Base-by-base conservation (phyloP, 495 filamentous ascomycete genomes). In the Penicillium diatomitis region DNA sequence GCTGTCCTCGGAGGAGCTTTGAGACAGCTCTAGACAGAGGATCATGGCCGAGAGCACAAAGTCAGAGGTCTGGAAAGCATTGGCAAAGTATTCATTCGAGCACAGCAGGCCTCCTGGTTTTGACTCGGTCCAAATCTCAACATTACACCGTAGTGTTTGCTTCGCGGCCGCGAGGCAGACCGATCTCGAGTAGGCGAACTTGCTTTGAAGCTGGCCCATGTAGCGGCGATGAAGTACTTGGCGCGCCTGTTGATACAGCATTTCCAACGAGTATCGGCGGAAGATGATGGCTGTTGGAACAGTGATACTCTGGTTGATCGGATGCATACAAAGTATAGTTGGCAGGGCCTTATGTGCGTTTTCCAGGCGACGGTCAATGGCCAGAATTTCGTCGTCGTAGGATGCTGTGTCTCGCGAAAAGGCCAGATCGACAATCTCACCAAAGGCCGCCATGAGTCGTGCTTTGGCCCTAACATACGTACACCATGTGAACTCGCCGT, bases 41-140 rank as follows among this genome's bases (percentile, higher is more conserved):
- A 95, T 81, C 88, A 95, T 96, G 3, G 87, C 85, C 1, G 87
- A 89, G 11, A 94, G 81, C 9, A 95, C 68, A 56, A 91, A 95
- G 55, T 97, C 91, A 28, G 79, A 74, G 41, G 82, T 85, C 11
- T 88, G 87, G 4, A 94, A 76, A 0, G 85, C 85, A 11, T 80
- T 88, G 44, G 91, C 80, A 62, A 84, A 86, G 75, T 78, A 88
- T 55, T 82, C 81, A 63, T 88, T 83, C 20, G 75, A 75, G 47
- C 84, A 78, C 37, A 90, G 65, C 10, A 85, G 77, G 4, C 88
- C 87, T 32, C 81, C 81, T 2, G 84, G 80, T 58, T 85, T 78
- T 3, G 80, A 84, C 56, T 95, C 90, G 20, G 75, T 73, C 61
- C 86, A 78, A 9, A 97, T 70, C n/a, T 83, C 86, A 34, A 74